A percentile compares a stretch with the other conserved stretches of the same genome.
These are phyloP conservation scores for Amphirosellinia nigrospora DNA, from an alignment of 495 filamentous ascomycete species.

Conservation along the genomic window DNA sequence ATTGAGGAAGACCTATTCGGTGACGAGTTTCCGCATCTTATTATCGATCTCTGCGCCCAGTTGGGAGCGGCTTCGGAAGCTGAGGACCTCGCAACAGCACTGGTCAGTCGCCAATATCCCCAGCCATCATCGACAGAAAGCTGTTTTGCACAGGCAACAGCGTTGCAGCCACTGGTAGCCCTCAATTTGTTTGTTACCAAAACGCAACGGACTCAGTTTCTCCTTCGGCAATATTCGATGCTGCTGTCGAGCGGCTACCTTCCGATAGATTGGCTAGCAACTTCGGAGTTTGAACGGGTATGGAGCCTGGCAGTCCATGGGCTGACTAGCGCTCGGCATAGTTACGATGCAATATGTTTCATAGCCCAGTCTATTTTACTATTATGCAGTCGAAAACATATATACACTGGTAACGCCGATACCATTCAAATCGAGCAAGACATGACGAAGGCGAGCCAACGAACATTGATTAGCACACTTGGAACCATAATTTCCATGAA, in stretches of 20 bases:
- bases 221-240: slow-evolving; percentile 42
- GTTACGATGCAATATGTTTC: slow-evolving; percentile 46
- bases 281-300: slow-evolving; percentile 43
- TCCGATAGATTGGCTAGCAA: slow-evolving; percentile 53
- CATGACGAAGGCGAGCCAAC: slow-evolving; percentile 30
- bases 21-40: slow-evolving; percentile 42
- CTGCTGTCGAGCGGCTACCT: slow-evolving; percentile 44
- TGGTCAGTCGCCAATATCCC: slow-evolving; percentile 44
- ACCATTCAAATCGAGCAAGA: slow-evolving; percentile 32
- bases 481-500: slow-evolving; percentile 44
- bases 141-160: slow-evolving; percentile 30
- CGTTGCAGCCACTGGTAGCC: slow-evolving; percentile 39
- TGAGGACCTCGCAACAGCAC: slow-evolving; percentile 44
- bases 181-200: slow-evolving; percentile 38
- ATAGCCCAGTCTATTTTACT: slow-evolving; percentile 40
- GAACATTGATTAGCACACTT: slow-evolving; percentile 44
- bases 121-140: slow-evolving; percentile 41
- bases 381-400: slow-evolving; percentile 38
- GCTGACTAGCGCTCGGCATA: slow-evolving; percentile 37
- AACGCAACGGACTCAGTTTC: slow-evolving; percentile 34
- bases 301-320: slow-evolving; percentile 44
- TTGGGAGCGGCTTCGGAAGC: slow-evolving; percentile 48
- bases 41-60: slow-evolving; percentile 52
- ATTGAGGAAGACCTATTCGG: slow-evolving; percentile 39
- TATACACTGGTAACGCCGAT: slow-evolving; percentile 9